Conservation (phyloP, 768 basidiomycete species). For the Hygrocybe punicea region DNA sequence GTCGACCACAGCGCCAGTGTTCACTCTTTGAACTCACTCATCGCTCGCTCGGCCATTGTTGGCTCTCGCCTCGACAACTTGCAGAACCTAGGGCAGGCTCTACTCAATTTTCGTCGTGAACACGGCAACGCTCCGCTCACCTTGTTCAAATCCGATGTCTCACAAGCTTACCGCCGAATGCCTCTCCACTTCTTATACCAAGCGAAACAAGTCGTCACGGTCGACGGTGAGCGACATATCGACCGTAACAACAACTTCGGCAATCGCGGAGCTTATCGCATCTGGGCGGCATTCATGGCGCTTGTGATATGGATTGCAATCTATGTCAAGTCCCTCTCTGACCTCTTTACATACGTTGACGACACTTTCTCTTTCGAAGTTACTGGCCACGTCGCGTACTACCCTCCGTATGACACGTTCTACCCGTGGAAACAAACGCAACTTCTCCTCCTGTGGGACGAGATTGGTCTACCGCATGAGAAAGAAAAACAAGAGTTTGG, state of each 20-base stretch:
- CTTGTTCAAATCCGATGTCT: conserved; percentile 43
- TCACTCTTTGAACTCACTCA: conserved; percentile 29
- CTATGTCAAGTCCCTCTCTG: no score
- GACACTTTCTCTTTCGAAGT: no score
- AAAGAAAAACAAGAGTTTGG: conserved; percentile 40
- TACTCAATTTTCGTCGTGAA: conserved; percentile 26
- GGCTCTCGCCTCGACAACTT: no score
- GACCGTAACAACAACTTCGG: conserved; percentile 16
- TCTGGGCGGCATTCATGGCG: no score
- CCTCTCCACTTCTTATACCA: conserved; percentile 34
- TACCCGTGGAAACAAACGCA: conserved; percentile 32
- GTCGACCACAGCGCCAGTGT: conserved; percentile 36
- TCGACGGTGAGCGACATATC: neutral
- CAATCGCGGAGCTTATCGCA: conserved; percentile 13
- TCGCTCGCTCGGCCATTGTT: no score
- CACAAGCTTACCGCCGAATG: no score
- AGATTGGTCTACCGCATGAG: conserved; percentile 39
- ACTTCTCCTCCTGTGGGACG: conserved; percentile 39
- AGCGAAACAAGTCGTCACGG: conserved; percentile 28
- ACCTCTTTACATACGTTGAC: no score
- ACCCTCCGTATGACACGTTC: conserved; percentile 11
- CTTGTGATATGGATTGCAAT: no score
- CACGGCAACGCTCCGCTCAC: conserved; percentile 6
- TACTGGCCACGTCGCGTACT: conserved; percentile 25
- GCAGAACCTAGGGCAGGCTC: no score